A percentile compares a stretch with the other conserved stretches of the same genome.
These are phyloP conservation scores for Aschersonia sp. DNA, from an alignment of 2,329 filamentous ascomycete species.

Conservation along the genomic window DNA sequence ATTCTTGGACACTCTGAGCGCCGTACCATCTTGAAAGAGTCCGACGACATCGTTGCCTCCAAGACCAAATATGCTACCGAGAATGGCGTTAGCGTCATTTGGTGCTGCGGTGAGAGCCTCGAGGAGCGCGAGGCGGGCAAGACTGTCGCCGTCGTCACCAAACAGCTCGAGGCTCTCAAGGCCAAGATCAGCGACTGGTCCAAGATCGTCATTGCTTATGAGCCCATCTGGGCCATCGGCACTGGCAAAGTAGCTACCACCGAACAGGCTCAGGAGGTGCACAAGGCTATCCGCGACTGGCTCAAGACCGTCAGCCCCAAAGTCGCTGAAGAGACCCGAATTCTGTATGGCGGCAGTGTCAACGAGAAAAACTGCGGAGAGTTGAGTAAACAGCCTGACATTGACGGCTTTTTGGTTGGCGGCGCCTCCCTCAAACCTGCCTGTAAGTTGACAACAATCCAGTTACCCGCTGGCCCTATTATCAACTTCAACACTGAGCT, in stretches of 20 bases:
- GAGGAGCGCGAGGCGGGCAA: constrained; percentile 78
- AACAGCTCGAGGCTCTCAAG: constrained; percentile 74
- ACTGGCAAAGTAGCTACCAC: constrained; percentile 88
- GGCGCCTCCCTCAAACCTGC: constrained; percentile 95
- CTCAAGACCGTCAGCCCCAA: constrained; percentile 62
- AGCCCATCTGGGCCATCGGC: constrained; percentile 94
- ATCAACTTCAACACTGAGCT: neutral
- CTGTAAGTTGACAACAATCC: constrained; percentile 42
- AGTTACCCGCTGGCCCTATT: neutral
- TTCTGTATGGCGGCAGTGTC: constrained; percentile 94
- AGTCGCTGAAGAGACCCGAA: constrained; percentile 74
- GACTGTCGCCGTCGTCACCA: constrained; percentile 75
- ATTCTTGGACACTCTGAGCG: constrained; percentile 94
- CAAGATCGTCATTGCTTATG: constrained; percentile 93
- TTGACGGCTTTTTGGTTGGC: constrained; percentile 95
- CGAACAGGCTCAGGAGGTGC: constrained; percentile 85
- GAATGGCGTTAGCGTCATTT: constrained; percentile 78
- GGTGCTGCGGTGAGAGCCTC: constrained; percentile 93
- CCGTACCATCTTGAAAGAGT: constrained; percentile 77
- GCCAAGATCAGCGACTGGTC: constrained; percentile 70
- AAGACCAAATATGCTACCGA: constrained; percentile 93
- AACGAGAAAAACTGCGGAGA: constrained; percentile 97
- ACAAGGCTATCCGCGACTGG: constrained; percentile 85
- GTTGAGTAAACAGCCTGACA: constrained; percentile 80
- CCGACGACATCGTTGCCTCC: constrained; percentile 69